Percentiles rank a stretch among this genome's conserved stretches.
These are phyloP conservation scores for Scheffersomyces ergatensis DNA, from an alignment of 805 yeast genomes.

Conservation along the genomic window DNA sequence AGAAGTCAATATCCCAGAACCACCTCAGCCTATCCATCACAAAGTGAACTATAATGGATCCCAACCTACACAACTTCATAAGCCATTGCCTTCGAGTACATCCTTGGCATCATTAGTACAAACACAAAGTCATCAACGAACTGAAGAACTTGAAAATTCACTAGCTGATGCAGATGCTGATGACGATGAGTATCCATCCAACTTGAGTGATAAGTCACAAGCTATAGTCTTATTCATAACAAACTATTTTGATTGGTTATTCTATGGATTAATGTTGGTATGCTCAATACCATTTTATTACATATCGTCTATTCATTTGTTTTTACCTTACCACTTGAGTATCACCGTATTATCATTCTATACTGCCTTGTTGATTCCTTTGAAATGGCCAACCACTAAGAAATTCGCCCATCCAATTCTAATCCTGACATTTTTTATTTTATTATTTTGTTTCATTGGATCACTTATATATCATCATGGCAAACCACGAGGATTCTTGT, in stretches of 20 bases:
- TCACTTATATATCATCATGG: conserved; percentile 46
- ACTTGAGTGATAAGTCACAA: conserved; percentile 13
- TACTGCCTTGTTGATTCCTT: conserved; percentile 45
- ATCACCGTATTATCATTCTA: conserved; percentile 58
- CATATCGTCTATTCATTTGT: conserved; percentile 43
- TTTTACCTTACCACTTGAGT: conserved; percentile 61
- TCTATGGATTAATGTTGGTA: conserved; percentile 47
- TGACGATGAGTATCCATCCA: background rate
- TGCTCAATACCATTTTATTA: conserved; percentile 63
- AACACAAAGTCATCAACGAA: background rate
- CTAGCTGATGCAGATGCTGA: background rate
- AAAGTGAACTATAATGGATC: conserved; percentile 5
- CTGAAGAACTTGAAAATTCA: background rate
- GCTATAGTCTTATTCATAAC: conserved; percentile 33
- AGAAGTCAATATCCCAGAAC: background rate
- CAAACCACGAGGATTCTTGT: conserved; percentile 47
- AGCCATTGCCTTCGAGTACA: background rate
- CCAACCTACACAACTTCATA: background rate
- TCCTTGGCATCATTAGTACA: background rate
- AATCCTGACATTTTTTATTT: conserved; percentile 60
- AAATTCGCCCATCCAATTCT: conserved; percentile 70
- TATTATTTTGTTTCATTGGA: conserved; percentile 61
- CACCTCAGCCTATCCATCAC: conserved; percentile 15
- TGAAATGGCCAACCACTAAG: conserved; percentile 43
- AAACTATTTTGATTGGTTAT: conserved; percentile 53